Evolutionary conservation across 148 eudicot genomes (phyloP).

Genomic region (Camellia lanceoleosa): DNA sequence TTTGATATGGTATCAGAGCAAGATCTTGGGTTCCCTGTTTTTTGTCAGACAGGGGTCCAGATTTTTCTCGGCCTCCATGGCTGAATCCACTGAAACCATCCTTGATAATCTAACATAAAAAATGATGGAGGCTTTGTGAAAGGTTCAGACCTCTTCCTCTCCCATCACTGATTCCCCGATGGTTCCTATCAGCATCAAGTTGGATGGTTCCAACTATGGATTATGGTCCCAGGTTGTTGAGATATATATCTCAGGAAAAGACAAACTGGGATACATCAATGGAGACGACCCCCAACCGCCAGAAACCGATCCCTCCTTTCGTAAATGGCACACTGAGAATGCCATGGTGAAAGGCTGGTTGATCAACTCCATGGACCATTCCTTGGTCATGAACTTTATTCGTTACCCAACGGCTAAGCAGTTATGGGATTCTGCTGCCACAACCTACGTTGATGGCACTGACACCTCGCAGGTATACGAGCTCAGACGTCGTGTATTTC

Average conservation of each 20-base stretch:
- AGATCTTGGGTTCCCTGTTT: neutral
- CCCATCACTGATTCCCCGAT: neutral
- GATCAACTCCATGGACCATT: neutral
- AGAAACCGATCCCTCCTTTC: neutral
- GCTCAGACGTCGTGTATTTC: neutral
- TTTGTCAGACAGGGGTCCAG: neutral
- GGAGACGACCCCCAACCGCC: neutral
- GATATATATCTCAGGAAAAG: neutral
- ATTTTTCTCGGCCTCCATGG: neutral
- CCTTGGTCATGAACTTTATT: neutral
- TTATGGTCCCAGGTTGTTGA: neutral
- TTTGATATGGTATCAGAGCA: slow-evolving; percentile 5
- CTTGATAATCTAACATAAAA: neutral
- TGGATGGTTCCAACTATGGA: neutral
- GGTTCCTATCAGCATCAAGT: slow-evolving; percentile 2
- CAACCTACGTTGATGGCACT: neutral
- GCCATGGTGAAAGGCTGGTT: slow-evolving; percentile 2
- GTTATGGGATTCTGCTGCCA: neutral
- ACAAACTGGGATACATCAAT: slow-evolving; percentile 5
- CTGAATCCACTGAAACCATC: neutral
- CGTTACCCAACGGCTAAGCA: neutral
- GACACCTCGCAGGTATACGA: slow-evolving; percentile 1
- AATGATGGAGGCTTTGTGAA: neutral
- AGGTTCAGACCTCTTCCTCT: neutral
- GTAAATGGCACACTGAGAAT: neutral